These are phyloP conservation scores for Pythium apleroticum DNA, from an alignment of 352 stramenopile species.

Conservation along the genomic window DNA sequence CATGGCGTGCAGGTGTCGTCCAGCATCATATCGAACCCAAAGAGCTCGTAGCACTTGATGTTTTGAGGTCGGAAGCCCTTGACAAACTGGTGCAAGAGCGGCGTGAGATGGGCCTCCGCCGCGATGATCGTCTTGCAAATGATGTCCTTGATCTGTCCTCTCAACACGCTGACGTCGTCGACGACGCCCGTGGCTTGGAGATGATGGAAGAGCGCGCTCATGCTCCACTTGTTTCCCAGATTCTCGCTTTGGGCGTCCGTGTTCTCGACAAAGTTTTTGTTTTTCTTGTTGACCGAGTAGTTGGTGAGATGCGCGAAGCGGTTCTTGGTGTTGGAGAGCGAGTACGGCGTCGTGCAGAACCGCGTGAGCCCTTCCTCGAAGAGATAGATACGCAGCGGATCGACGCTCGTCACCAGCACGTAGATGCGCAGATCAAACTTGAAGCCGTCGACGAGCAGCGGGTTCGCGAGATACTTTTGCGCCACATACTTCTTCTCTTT, in stretches of 20 bases:
- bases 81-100: constrained; percentile 56
- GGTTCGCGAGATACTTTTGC: constrained; percentile 75
- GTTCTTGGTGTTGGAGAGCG: constrained; percentile 56
- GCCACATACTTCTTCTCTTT: constrained; percentile 54
- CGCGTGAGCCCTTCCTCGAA: constrained; percentile 84
- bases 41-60: constrained; percentile 66
- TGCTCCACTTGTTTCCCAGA: constrained; percentile 69
- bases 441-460: constrained; percentile 78
- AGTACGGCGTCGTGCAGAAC: constrained; percentile 85
- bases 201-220: constrained; percentile 48
- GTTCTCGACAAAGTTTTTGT: constrained; percentile 61
- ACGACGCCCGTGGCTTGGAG: constrained; percentile 37
- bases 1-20: constrained; percentile 55
- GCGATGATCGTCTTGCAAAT: constrained; percentile 76
- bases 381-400: constrained; percentile 84
- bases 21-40: constrained; percentile 78
- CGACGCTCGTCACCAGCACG: constrained; percentile 84
- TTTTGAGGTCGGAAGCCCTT: constrained; percentile 33
- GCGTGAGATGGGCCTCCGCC: constrained; percentile 60
- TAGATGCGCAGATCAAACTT: constrained; percentile 92
- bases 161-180: constrained; percentile 33
- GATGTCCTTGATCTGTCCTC: constrained; percentile 47
- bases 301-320: constrained; percentile 75
- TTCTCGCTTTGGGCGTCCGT: constrained; percentile 38
- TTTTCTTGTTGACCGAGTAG: constrained; percentile 77